Evolutionary conservation across 2,329 filamentous ascomycete genomes (phyloP), one percentile per base, ranked within the genome.

Genomic region (Coniochaeta sp.): DNA sequence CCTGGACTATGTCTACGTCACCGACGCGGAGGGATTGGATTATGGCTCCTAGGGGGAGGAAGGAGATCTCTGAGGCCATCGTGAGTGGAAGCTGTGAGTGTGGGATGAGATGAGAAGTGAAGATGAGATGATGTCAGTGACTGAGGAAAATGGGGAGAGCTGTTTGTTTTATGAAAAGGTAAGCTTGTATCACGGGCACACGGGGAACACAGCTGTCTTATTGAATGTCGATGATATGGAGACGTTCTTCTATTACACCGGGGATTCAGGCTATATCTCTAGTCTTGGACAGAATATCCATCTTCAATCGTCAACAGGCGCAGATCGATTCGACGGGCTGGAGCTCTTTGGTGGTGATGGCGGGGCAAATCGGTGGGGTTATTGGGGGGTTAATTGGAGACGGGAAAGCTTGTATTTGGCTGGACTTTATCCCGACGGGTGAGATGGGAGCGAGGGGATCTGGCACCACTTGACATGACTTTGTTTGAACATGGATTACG

Each of bases 1-100:
- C 85, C 60, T 94, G 87, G 20, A 96, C 91, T 58, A 99, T 94
- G 73, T 96, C 94, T 65, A 81, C 74, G 57, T 83, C 86, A 54
- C 79, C 86, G 59, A 97, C 80, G 47, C 77, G 79, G 73, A 96
- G 86, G 63, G 87, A 81, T 67, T 96, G 85, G 65, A 94, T 85
- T 65, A 89, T 88, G 61, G 86, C 88, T 56, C 88, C 88, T 49
- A 89, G 76, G 22, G 87, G 84, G 55, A 92, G 74, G 70, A 92
- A 89, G 40, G 77, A 74, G 62, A 85, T 79, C 40, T 77, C 65
- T 35, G 72, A 38, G 16, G 45, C 28, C 48, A 31, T 33, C 18
- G 26, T 48, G 7, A 16, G n/a, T n/a, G 26, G 7, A 18, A 48
- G 38, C 18, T 42, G 38, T 24, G 18, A 14, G 3, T 42, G n/a